Base-by-base conservation (phyloP, 164 flowering plant genomes). In the Aristolochia fimbriata region DNA sequence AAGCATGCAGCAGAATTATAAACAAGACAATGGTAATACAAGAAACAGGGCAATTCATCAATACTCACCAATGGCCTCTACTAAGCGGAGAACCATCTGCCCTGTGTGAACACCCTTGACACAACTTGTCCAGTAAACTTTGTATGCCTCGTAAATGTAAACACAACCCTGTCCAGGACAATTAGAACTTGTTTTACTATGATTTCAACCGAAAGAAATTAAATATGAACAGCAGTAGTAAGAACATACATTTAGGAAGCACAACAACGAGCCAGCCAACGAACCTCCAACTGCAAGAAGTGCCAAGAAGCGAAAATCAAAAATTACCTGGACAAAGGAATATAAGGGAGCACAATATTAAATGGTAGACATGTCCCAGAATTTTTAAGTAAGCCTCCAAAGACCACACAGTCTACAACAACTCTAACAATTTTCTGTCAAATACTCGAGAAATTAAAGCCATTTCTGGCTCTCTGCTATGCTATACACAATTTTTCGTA, bases 301-400 rank as follows among this genome's bases (percentile, higher is more conserved):
- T 21, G 99, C 97, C 85, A 93, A 68, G 78, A 93, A 93, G n/a
- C 99, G 92, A 61, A 93, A 90, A 71, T 93, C 92, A 64, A 87
- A 93, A 25, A 93, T 93, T 14, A 65, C 62, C 87, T 83, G 78
- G 62, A 53, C 60, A 37, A 17, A 43, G 59, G 8, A 30, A 22
- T 51, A 47, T 15, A 64, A 25, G 31, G 43, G 8, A 37, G 43
- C 4, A 37, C 8, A 3, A 37, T 10, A 7, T 37, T 37, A 37
- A 7, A 37, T 7, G 10, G 0, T 37, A 37, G 43, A 37, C 4
- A 37, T 37, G 43, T 37, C 3, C 37, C 37, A 31, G 3, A 31
- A 31, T 31, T 31, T 37, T 37, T 3, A 6, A 37, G 9, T 6
- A 37, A 37, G 43, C 43, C 43, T 37, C 8, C 12, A 5, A 37